These are phyloP conservation scores for Kwoniella shivajii DNA, from an alignment of 1,284 basidiomycete genomes.

Conservation along the genomic window DNA sequence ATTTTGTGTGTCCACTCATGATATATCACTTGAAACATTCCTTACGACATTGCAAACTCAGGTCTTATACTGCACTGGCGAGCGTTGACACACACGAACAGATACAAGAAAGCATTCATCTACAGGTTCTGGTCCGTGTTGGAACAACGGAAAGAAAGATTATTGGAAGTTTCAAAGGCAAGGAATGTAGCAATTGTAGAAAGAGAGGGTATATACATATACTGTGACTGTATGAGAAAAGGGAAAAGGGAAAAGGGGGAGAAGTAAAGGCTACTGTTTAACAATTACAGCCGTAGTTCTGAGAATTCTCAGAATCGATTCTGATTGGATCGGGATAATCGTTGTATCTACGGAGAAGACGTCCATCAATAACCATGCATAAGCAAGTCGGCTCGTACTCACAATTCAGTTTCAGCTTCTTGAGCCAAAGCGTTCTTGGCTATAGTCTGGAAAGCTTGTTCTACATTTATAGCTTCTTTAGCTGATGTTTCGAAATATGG, in stretches of 20 bases:
- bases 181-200: background rate
- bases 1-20: too few species aligned
- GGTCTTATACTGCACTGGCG: background rate
- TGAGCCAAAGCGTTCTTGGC: slow-evolving; percentile 98
- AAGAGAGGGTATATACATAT: background rate
- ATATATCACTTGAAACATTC: too few species aligned
- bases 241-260: background rate
- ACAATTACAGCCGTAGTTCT: slow-evolving; percentile 91
- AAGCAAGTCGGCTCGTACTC: slow-evolving; percentile 48
- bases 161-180: too few species aligned
- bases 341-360: slow-evolving; percentile 75
- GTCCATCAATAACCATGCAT: background rate
- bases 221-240: background rate
- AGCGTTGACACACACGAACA: background rate
- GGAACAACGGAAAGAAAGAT: too few species aligned
- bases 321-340: slow-evolving; percentile 99
- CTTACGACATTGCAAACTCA: too few species aligned
- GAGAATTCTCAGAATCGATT: slow-evolving; percentile 89
- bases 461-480: slow-evolving; percentile 99
- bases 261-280: slow-evolving; percentile 46
- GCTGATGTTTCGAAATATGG: slow-evolving; percentile 99
- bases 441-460: slow-evolving; percentile 99
- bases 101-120: slow-evolving; percentile 10
- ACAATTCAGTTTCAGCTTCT: slow-evolving; percentile 95
- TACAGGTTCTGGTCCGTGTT: too few species aligned